Evolutionary conservation across 768 basidiomycete species (phyloP), one percentile per base, ranked within the genome.

Genomic region (Mycena galericulata): DNA sequence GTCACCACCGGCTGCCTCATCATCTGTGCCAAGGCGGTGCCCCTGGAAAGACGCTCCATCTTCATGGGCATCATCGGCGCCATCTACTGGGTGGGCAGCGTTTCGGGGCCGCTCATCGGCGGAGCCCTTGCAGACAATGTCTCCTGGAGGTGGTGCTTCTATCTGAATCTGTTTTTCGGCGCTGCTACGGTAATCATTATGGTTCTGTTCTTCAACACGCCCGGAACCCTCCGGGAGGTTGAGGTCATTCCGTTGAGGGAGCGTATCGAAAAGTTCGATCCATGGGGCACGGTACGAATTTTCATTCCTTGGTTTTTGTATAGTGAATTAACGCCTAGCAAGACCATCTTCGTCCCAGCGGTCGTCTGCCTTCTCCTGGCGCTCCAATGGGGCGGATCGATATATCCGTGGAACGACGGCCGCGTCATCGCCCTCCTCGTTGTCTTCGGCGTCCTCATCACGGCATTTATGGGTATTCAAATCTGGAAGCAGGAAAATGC

Each of bases 381-480:
- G 7, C 73, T 86, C 0, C 81, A 83, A 59, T 84, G 82, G 81
- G 85, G 84, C 15, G 85, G 85, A 0, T 80, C 81, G 65, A 73
- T 73, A 20, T 81, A 82, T 69, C 72, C 81, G 0, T 87, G 86
- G 86, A 73, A 68, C 53, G 76, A 79, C 58, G 38, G 59, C 3
- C 45, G 57, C 30, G 54, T 67, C 34, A 40, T 67, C 34, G 51
- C 41, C 12, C 59, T 67, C 27, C 27, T 67, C 34, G 26, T 62
- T 18, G 15, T 62, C 29, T 67, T 47, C 43, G 59, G 50, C 14
- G 59, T 77, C 74, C 9, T 72, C 36, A 63, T 67, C 47, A 17
- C 51, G 29, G 26, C 47, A 4, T 72, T 72, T 56, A 47, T 67
- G 17, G 29, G 27, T 43, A 63, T 72, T 46, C 71, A 72, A 55